These are phyloP conservation scores for Chlorella ohadii DNA, from an alignment of 139 green algal genomes.

Conservation along the genomic window DNA sequence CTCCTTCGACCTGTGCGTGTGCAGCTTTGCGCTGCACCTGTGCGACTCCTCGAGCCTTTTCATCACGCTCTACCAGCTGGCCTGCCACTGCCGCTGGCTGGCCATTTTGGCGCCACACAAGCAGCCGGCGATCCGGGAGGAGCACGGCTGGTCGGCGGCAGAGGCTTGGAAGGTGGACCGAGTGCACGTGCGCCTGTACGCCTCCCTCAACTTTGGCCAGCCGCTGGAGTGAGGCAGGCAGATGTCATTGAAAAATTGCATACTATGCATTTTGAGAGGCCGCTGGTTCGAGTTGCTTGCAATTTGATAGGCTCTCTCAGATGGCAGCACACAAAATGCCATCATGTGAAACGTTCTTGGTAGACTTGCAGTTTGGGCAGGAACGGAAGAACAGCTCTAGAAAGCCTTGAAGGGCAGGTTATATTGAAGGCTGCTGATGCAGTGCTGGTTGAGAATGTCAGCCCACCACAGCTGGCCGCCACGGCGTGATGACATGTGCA, in stretches of 20 bases:
- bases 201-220: background rate
- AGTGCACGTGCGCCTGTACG: conserved; percentile 2
- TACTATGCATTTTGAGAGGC: no score
- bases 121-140: background rate
- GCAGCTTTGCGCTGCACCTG: conserved; percentile 27
- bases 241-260: no score
- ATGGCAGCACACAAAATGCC: no score
- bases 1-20: conserved; percentile 8
- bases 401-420: no score
- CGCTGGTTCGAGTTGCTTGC: no score
- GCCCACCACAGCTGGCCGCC: background rate
- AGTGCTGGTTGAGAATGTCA: background rate
- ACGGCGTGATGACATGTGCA: conserved; percentile 1
- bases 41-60: conserved; percentile 2
- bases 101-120: conserved; percentile 11
- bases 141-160: conserved; percentile 19
- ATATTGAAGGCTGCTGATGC: no score
- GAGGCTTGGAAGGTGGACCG: background rate
- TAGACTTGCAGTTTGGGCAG: no score
- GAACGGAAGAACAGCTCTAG: no score
- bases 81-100: conserved; percentile 23
- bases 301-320: no score
- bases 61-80: conserved; percentile 24
- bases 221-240: background rate
- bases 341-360: no score